Conservation (phyloP, 1,284 basidiomycete genomes). For the Farysia itapuensis region DNA sequence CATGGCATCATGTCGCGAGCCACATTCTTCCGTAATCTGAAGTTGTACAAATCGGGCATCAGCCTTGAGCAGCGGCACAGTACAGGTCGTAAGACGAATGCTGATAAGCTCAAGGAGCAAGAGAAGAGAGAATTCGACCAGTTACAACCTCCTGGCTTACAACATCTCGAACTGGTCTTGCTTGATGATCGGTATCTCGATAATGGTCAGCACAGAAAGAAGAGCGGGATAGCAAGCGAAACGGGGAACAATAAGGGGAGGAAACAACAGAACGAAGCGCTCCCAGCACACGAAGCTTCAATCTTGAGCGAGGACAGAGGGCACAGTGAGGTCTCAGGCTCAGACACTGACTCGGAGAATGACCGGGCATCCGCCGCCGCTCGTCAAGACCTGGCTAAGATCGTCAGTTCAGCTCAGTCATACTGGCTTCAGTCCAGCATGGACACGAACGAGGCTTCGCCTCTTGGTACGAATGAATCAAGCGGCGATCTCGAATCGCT, state of each 20-base stretch:
- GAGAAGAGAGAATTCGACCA: constrained; percentile 25
- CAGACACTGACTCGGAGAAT: constrained; percentile 21
- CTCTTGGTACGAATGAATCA: background rate
- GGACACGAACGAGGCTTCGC: background rate
- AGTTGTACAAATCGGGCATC: constrained; percentile 35
- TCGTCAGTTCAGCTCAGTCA: constrained; percentile 5
- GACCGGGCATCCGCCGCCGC: constrained; percentile 4
- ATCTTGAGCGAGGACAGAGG: background rate
- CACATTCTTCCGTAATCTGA: constrained; percentile 37
- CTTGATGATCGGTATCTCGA: constrained; percentile 6
- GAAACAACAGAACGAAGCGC: background rate
- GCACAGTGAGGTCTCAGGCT: constrained; percentile 2
- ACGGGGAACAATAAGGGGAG: background rate
- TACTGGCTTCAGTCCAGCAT: constrained; percentile 3
- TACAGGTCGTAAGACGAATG: constrained; percentile 38
- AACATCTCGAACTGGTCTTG: constrained; percentile 17
- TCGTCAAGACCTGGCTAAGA: constrained; percentile 2
- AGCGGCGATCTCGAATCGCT: constrained; percentile 19
- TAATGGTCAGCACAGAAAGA: constrained; percentile 1
- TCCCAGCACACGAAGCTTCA: background rate
- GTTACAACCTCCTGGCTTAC: constrained; percentile 15
- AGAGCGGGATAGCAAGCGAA: constrained; percentile 1
- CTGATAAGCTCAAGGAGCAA: constrained; percentile 35
- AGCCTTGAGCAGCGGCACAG: constrained; percentile 39
- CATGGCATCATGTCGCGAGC: constrained; percentile 40